Base-by-base conservation (phyloP, 805 yeast species). In the Wickerhamiella hasegawae region DNA sequence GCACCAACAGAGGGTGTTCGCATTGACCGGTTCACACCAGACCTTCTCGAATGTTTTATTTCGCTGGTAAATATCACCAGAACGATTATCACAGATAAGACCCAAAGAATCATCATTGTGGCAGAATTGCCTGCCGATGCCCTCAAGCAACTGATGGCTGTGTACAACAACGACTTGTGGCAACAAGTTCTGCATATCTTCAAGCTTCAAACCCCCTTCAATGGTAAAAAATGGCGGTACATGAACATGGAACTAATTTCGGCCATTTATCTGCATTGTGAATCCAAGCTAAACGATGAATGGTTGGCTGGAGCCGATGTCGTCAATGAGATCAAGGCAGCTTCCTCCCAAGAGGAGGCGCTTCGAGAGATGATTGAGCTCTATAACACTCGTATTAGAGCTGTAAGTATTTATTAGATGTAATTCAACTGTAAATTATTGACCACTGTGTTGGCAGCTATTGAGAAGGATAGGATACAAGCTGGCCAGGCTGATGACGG, bases 161-260 rank as follows among this genome's bases (percentile, higher is more conserved):
- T 83, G 30, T 76, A 73, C 50, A 82, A 80, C 47, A 51, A 60
- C 18, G 66, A 66, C 8, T 54, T 83, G 18, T 75, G 79, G 57
- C 62, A 62, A 33, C 85, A 93, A 1, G 72, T 80, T 3, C 59
- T 85, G 46, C 75, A 74, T 48, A 67, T 80, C 1, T 61, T 85
- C 40, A 84, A 81, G 52, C 74, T 79, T 42, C 66, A 84, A 34
- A 74, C 84, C 1, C 94, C 96, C 0, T 82, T 77, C 57, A 85
- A 82, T 48, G 95, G 95, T 15, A 73, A 90, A 40, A 84, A 85
- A 54, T 87, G 98, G 98, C 75, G 84, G 46, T 70, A 84, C 11
- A 71, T 74, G 42, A 90, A 87, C 52, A 87, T 90, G 96, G 95
- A 85, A 44, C 62, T 90, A 31, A 80, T 87, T 4, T 82, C 95